A percentile compares a stretch with the other conserved stretches of the same genome.
Evolutionary conservation across 2,329 filamentous ascomycete genomes (phyloP).

Genomic region (Madurella mycetomatis): DNA sequence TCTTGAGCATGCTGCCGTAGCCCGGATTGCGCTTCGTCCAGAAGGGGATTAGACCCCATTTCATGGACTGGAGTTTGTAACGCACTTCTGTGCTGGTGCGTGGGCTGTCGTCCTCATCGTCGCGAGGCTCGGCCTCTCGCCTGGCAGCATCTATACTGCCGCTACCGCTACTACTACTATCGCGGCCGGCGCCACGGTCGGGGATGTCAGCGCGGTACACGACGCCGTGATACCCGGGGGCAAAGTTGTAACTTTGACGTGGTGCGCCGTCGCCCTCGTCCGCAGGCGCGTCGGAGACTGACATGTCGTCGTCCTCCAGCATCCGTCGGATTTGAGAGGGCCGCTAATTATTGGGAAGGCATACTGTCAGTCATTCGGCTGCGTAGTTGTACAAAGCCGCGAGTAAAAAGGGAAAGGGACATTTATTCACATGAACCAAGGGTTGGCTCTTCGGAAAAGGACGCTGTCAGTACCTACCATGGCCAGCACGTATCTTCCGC

Average conservation of each 20-base stretch:
- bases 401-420: too few relatives aligned
- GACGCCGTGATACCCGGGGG: constrained; percentile 77
- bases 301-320: constrained; percentile 70
- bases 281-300: constrained; percentile 63
- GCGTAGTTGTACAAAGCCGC: too few relatives aligned
- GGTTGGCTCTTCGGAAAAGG: neutral
- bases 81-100: constrained; percentile 27
- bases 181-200: constrained; percentile 51
- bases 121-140: neutral
- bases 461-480: constrained; percentile 29
- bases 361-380: neutral
- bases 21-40: constrained; percentile 85
- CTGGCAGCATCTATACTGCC: neutral
- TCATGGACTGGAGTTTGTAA: constrained; percentile 89
- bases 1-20: constrained; percentile 73
- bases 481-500: constrained; percentile 35
- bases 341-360: constrained; percentile 47
- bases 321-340: constrained; percentile 70
- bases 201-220: constrained; percentile 76
- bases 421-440: too few relatives aligned
- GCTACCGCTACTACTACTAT: neutral
- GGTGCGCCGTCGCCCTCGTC: constrained; percentile 60
- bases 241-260: constrained; percentile 85
- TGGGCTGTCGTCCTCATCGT: neutral
- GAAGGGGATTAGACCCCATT: constrained; percentile 91